Evolutionary conservation across 1,284 basidiomycete genomes (phyloP), one percentile per base, ranked within the genome.

Genomic region (Schizophyllum amplum): DNA sequence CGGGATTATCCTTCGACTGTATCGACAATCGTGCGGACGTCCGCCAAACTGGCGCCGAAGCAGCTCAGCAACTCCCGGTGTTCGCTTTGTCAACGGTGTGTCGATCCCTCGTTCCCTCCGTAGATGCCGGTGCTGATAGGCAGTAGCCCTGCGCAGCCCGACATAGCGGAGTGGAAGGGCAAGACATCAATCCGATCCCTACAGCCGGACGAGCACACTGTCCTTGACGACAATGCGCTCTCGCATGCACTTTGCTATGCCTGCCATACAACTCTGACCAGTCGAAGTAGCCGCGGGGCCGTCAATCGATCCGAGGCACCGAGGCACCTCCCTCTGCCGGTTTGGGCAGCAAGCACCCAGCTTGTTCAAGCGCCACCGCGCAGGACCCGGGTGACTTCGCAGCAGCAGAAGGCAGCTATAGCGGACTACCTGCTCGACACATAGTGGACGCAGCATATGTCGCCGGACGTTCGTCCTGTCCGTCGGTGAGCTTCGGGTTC

Each of bases 1-100:
- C 82, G 80, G 51, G 84, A 92, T 64, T 94, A 91, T 68, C 92
- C 93, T 0, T 90, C 92, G 0, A 95, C 93, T 0, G 92, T 95
- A 3, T 92, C 90, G 5, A 87, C 92, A 0, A 92, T 95, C 56
- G 86, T 84, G 24, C 80, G 88, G 51, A 95, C 92, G 0, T 92
- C 90, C 60, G 84, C 80, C 23, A 95, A 95, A 70, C 73, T 95
- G 33, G 80, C 83, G 9, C 87, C 92, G 7, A 88, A 87, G 62
- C 81, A 81, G 55, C 71, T 70, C 1, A 71, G 80, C 0, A 71
- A 70, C 7, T 72, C 71, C 0, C 65, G 66, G 13, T 94, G 92
- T 66, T 71, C 82, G 4, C 68, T 94, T 2, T 95, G 92, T 65
- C 79, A 86, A 65, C 75, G 86, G 92, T 90, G 7, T 42, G 33